A percentile compares a stretch with the other conserved stretches of the same genome.
Evolutionary conservation across 345 rosid species (phyloP).

Genomic region (Eucalyptus erythrocorys): DNA sequence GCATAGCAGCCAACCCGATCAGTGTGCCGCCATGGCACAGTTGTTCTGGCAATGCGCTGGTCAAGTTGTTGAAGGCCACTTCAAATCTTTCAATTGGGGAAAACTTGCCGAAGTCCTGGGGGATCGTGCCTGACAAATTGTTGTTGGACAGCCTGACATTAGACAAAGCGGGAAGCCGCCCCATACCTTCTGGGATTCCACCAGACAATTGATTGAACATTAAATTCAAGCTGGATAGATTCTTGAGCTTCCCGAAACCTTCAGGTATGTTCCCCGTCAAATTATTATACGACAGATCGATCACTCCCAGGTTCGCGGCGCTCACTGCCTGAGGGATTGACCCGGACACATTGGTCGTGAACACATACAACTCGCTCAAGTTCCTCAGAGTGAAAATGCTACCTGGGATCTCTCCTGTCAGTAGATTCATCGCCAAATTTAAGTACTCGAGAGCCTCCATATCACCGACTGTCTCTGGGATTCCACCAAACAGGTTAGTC

Average conservation of each 20-base stretch:
- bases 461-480: constrained; percentile 25
- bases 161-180: constrained; percentile 25
- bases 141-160: constrained; percentile 29
- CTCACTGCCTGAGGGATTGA: constrained; percentile 31
- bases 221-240: constrained; percentile 6
- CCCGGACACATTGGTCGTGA: constrained; percentile 16
- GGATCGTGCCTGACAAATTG: constrained; percentile 37
- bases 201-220: constrained; percentile 35
- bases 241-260: constrained; percentile 32
- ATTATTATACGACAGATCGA: constrained; percentile 37
- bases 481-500: constrained; percentile 41
- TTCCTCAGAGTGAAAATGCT: constrained; percentile 34
- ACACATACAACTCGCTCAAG: constrained; percentile 17
- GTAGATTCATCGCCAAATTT: constrained; percentile 9
- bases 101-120: constrained; percentile 34
- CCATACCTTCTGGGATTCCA: constrained; percentile 33
- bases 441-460: constrained; percentile 28
- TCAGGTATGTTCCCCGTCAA: constrained; percentile 38
- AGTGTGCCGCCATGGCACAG: constrained; percentile 35
- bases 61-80: constrained; percentile 24
- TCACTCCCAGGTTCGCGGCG: constrained; percentile 6
- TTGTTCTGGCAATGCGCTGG: constrained; percentile 33
- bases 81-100: constrained; percentile 23
- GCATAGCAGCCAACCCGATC: constrained; percentile 19
- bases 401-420: constrained; percentile 31